Percentiles rank a stretch among this genome's conserved stretches.
phyloP scores from a whole-genome alignment of 257 asterid species.

The Solanum corneliomulleri region DNA sequence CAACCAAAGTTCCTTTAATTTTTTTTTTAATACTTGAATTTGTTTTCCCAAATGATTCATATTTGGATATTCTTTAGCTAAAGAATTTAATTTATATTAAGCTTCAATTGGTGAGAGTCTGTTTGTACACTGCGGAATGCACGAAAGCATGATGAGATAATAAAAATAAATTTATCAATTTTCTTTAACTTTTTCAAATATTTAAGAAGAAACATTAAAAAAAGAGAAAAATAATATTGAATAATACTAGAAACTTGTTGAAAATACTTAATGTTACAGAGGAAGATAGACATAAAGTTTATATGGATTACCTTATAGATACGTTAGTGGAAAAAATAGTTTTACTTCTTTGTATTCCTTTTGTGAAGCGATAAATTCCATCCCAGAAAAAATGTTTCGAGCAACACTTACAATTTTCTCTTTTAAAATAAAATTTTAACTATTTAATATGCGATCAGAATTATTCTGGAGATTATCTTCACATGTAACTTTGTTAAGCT shows the following conservation, averaged over 20 bases:
- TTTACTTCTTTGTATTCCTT: no score
- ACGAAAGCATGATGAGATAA: not conserved
- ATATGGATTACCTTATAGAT: no score
- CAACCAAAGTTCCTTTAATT: not conserved
- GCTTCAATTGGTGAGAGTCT: not conserved
- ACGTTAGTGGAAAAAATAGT: no score
- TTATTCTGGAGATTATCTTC: not conserved
- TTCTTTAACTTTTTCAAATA: not conserved
- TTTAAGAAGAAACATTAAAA: not conserved
- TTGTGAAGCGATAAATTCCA: not conserved
- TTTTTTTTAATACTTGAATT: not conserved
- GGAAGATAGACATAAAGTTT: not conserved
- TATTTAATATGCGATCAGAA: not conserved
- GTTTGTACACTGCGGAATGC: not conserved
- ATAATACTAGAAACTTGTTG: not conserved
- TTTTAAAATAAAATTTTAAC: no score
- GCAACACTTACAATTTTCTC: not conserved
- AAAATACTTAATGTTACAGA: not conserved
- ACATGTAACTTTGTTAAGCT: not conserved
- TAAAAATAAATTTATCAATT: not conserved
- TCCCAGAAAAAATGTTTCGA: rapidly evolving
- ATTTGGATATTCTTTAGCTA: not conserved
- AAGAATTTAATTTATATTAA: no score
- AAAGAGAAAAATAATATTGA: not conserved
- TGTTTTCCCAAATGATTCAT: not conserved